These are phyloP conservation scores for Platismatia glauca DNA, from an alignment of 495 filamentous ascomycete species.

Conservation along the genomic window DNA sequence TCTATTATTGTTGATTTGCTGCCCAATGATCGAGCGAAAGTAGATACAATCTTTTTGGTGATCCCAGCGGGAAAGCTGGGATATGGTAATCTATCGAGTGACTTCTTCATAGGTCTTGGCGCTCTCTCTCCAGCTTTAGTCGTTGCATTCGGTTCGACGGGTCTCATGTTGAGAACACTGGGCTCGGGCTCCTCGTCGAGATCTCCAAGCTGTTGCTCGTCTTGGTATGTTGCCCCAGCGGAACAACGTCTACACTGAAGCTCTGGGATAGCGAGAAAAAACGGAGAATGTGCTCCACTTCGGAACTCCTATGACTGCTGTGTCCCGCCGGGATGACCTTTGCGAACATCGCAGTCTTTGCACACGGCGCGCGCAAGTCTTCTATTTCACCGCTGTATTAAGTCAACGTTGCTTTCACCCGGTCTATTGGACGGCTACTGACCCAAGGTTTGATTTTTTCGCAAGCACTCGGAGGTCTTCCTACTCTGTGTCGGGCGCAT, in stretches of 20 bases:
- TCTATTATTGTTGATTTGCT: slow-evolving; percentile 55
- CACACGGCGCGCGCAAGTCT: slow-evolving; percentile 38
- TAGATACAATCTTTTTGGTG: slow-evolving; percentile 67
- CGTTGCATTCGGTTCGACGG: background rate
- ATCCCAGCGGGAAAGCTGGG: slow-evolving; percentile 61
- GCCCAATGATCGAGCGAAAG: slow-evolving; percentile 53
- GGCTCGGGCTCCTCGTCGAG: background rate
- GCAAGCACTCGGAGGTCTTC: slow-evolving; percentile 33
- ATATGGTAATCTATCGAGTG: slow-evolving; percentile 63
- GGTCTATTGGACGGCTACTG: background rate
- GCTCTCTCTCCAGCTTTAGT: slow-evolving; percentile 22
- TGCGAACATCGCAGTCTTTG: slow-evolving; percentile 16
- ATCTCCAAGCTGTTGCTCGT: slow-evolving; percentile 7
- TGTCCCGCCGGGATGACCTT: background rate
- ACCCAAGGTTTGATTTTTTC: slow-evolving; percentile 27
- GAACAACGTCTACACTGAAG: background rate
- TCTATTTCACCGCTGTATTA: slow-evolving; percentile 39
- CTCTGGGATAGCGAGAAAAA: slow-evolving; percentile 12
- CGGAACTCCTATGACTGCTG: background rate
- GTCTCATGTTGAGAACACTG: background rate
- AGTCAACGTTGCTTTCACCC: slow-evolving; percentile 24
- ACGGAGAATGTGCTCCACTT: slow-evolving; percentile 6
- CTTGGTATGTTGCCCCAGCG: slow-evolving; percentile 19
- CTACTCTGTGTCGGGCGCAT: slow-evolving; percentile 30
- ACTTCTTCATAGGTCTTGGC: slow-evolving; percentile 52